phyloP scores from a whole-genome alignment of 2,329 filamentous ascomycete species.

The Hypoxylon sp. region DNA sequence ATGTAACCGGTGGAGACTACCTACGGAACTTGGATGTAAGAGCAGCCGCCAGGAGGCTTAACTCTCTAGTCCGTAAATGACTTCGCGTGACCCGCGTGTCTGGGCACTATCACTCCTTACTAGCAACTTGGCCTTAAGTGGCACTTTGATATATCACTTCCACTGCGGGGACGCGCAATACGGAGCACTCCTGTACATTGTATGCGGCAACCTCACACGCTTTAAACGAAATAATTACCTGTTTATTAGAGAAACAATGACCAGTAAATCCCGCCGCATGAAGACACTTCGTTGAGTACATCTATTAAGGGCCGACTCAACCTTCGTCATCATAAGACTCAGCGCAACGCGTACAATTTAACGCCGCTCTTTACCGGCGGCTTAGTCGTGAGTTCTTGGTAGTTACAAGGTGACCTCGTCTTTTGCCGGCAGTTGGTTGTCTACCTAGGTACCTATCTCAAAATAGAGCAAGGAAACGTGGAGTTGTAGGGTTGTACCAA shows the following conservation, averaged over 20 bases:
- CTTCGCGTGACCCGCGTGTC: conserved; percentile 18
- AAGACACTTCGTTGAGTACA: conserved; percentile 20
- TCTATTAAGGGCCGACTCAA: conserved; percentile 32
- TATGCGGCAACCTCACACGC: conserved; percentile 25
- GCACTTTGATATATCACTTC: conserved; percentile 17
- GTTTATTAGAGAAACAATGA: conserved; percentile 22
- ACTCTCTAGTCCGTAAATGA: conserved; percentile 19
- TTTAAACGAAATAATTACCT: conserved; percentile 19
- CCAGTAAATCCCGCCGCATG: conserved; percentile 39
- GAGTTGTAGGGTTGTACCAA: conserved; percentile 29
- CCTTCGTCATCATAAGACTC: conserved; percentile 9
- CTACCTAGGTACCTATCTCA: background rate
- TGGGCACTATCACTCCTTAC: conserved; percentile 21
- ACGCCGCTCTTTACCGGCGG: conserved; percentile 25
- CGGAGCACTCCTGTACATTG: conserved; percentile 1
- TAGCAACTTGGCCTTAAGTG: conserved; percentile 17
- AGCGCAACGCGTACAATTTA: conserved; percentile 4
- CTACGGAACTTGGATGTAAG: conserved; percentile 29
- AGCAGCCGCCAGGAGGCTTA: conserved; percentile 44
- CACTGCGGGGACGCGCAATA: conserved; percentile 38
- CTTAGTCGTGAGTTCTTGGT: conserved; percentile 11
- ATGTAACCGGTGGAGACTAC: conserved; percentile 33
- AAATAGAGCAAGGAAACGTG: conserved; percentile 26
- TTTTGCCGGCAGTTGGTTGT: conserved; percentile 16
- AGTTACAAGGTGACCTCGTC: conserved; percentile 17